These are phyloP conservation scores for Arabidopsis arenosa DNA, from an alignment of 345 rosid genomes.

Conservation along the genomic window DNA sequence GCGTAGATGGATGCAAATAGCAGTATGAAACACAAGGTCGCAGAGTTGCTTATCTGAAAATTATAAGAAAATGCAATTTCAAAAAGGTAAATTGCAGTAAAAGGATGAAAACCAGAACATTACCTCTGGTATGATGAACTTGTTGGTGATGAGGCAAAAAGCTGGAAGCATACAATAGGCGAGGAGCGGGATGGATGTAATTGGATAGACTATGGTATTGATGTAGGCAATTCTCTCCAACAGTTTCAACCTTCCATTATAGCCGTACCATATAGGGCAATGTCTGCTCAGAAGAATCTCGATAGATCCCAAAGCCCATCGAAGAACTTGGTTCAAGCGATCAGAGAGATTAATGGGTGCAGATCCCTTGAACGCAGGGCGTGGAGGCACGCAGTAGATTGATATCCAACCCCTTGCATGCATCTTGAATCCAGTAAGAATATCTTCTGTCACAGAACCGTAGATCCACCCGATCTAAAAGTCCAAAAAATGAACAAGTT, in stretches of 20 bases:
- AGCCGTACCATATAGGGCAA: conserved; percentile 97
- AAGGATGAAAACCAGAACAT: not conserved
- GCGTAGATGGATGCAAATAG: conserved; percentile 72
- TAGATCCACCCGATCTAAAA: conserved; percentile 95
- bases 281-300: conserved; percentile 96
- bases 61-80: not conserved
- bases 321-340: conserved; percentile 94
- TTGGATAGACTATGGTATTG: conserved; percentile 88
- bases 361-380: conserved; percentile 97
- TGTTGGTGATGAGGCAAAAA: conserved; percentile 87
- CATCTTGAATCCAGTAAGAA: conserved; percentile 98
- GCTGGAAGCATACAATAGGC: conserved; percentile 95
- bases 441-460: conserved; percentile 98
- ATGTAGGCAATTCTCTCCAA: conserved; percentile 90
- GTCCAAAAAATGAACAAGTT: conserved; percentile 12
- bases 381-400: conserved; percentile 89
- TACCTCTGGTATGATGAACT: conserved; percentile 94
- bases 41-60: conserved; percentile 86
- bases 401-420: conserved; percentile 99
- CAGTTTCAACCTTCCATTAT: conserved; percentile 71
- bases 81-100: not conserved
- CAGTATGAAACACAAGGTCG: conserved; percentile 79
- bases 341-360: conserved; percentile 98
- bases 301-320: conserved; percentile 95
- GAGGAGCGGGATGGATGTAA: conserved; percentile 83